Conservation (phyloP, 768 basidiomycete species). For the Sistotremastrum suecicum region DNA sequence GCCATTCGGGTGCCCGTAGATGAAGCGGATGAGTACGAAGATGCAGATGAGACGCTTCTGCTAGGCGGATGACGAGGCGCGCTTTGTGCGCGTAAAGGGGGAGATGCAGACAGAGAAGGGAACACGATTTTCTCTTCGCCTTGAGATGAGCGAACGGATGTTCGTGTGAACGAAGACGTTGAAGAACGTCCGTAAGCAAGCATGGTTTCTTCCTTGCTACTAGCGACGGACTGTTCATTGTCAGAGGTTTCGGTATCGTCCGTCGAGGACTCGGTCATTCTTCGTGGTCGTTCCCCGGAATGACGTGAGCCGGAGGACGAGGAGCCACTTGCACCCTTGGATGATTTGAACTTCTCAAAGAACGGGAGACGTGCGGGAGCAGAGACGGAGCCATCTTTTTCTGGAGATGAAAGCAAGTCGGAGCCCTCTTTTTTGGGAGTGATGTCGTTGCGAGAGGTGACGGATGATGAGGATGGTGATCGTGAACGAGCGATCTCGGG, state of each 20-base stretch:
- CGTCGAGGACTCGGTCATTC: slow-evolving; percentile 4
- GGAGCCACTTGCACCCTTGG: too few relatives aligned
- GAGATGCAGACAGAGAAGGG: not conserved
- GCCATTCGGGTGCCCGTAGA: slow-evolving; percentile 3
- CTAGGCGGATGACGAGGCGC: slow-evolving; percentile 3
- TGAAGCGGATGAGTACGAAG: slow-evolving; percentile 11
- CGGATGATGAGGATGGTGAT: slow-evolving; percentile 10
- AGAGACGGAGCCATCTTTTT: slow-evolving; percentile 11
- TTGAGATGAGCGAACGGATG: slow-evolving; percentile 6
- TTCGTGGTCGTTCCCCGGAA: slow-evolving; percentile 10
- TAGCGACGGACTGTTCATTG: slow-evolving; percentile 10
- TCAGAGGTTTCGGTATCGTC: slow-evolving; percentile 8
- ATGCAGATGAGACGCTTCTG: slow-evolving; percentile 15
- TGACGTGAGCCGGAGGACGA: too few relatives aligned
- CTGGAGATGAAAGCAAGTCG: slow-evolving; percentile 16
- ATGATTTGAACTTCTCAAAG: slow-evolving; percentile 36
- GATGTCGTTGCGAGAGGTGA: slow-evolving; percentile 18
- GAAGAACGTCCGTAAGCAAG: slow-evolving; percentile 9
- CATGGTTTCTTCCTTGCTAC: slow-evolving; percentile 1
- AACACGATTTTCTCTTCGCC: not conserved
- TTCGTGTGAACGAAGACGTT: slow-evolving; percentile 6
- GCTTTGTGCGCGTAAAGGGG: not conserved
- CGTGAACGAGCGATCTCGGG: slow-evolving; percentile 2
- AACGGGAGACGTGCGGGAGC: slow-evolving; percentile 32
- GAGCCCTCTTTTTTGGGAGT: slow-evolving; percentile 19